phyloP scores from a whole-genome alignment of 2,329 filamentous ascomycete genomes.

The Boeremia exigua region DNA sequence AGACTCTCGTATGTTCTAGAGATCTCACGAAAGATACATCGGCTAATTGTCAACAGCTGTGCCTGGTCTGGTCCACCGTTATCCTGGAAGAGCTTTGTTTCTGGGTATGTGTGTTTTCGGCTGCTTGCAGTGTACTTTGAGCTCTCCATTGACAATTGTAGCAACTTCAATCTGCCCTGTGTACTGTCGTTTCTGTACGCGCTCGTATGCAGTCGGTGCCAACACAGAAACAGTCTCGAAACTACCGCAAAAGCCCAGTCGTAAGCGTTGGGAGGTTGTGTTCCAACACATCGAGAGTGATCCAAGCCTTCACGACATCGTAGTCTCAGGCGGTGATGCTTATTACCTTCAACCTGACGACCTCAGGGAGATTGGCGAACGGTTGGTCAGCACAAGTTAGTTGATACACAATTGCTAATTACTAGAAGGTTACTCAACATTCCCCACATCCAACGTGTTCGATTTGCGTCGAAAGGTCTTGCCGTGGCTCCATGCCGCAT shows the following conservation, averaged over 20 bases:
- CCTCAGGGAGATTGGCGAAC: slow-evolving; percentile 60
- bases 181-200: slow-evolving; percentile 68
- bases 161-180: slow-evolving; percentile 67
- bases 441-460: slow-evolving; percentile 64
- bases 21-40: background rate
- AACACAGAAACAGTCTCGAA: slow-evolving; percentile 59
- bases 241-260: slow-evolving; percentile 39
- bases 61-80: slow-evolving; percentile 66
- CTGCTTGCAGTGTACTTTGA: background rate
- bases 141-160: background rate
- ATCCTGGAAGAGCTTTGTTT: slow-evolving; percentile 68
- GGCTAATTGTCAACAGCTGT: slow-evolving; percentile 47
- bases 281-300: slow-evolving; percentile 62
- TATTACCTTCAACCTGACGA: slow-evolving; percentile 64
- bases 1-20: slow-evolving; percentile 53
- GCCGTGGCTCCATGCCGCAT: slow-evolving; percentile 65
- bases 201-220: slow-evolving; percentile 64
- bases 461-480: slow-evolving; percentile 68
- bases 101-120: slow-evolving; percentile 56
- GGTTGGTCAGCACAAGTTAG: slow-evolving; percentile 17
- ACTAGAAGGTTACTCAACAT: slow-evolving; percentile 58
- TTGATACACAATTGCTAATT: background rate
- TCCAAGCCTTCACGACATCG: slow-evolving; percentile 62
- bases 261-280: slow-evolving; percentile 63
- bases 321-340: slow-evolving; percentile 68